Evolutionary conservation across 768 basidiomycete species (phyloP), one percentile per base, ranked within the genome.

Genomic region (Filobasidium wieringae): DNA sequence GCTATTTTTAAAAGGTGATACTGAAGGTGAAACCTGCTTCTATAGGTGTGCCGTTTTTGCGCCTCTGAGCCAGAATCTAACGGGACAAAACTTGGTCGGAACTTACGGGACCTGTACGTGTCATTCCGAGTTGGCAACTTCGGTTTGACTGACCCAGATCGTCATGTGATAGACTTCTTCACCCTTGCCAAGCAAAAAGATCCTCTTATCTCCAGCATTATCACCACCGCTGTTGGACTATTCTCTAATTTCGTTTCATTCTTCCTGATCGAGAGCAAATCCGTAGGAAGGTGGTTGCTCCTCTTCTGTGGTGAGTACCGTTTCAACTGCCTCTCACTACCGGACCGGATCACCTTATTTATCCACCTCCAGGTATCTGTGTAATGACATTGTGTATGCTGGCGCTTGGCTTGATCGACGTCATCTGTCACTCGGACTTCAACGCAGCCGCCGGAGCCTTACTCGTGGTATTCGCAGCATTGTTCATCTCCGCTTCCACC

Each of bases 41-140:
- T n/a, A n/a, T n/a, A n/a, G n/a, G n/a, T n/a, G n/a, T 45, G 64
- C 64, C 15, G 51, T 59, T 14, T 63, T 65, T 55, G 58, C 61
- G 3, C 49, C 56, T 1, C 33, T 59, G 32, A 53, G 54, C n/a
- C 61, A 62, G 39, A 63, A 65, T 30, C 24, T 63, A 8, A 57
- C 49, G n/a, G 63, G 63, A 5, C 62, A 64, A 37, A 58, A 59
- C 27, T 40, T 65, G 27, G 61, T 53, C 2, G 57, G 55, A 0
- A 55, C 61, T 1, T 59, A 56, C 26, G 33, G 33, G 2, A 56
- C 47, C 24, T 62, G 53, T 40, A 29, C 24, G 53, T 54, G 7
- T 1, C 47, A 7, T 6, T 17, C 11, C 7, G 19, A 37, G 32
- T 9, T 17, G 19, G 12, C 27, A 29, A 41, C 27, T 26, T 32